Conservation (phyloP, 805 yeast genomes). For the Yarrowia osloensis region DNA sequence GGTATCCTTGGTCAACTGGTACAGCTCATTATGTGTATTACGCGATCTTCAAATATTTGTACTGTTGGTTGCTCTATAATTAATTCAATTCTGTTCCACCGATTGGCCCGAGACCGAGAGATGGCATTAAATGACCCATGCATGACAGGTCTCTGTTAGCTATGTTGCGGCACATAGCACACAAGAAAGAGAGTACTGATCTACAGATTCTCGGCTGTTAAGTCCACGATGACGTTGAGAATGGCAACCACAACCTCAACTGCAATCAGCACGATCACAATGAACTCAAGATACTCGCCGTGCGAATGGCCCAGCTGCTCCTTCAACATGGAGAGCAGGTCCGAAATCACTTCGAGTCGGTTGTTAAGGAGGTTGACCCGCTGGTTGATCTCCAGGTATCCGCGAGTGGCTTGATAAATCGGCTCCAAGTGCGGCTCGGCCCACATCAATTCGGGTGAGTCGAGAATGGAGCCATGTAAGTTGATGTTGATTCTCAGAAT, state of each 20-base stretch:
- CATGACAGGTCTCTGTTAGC: too few relatives aligned
- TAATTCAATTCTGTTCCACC: neutral
- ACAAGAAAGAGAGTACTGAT: neutral
- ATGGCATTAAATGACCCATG: neutral
- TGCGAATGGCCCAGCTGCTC: slow-evolving; percentile 96
- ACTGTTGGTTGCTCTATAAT: neutral
- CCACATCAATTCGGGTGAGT: slow-evolving; percentile 99
- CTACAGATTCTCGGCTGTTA: slow-evolving; percentile 36
- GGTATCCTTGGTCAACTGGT: too few relatives aligned
- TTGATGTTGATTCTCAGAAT: slow-evolving; percentile 58
- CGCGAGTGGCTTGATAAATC: slow-evolving; percentile 94
- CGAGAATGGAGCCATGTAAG: slow-evolving; percentile 64
- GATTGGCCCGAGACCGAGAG: neutral
- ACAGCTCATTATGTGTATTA: too few relatives aligned
- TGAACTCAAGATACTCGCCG: slow-evolving; percentile 83
- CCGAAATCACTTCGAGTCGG: slow-evolving; percentile 89
- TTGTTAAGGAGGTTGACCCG: slow-evolving; percentile 88
- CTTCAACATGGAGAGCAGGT: slow-evolving; percentile 90
- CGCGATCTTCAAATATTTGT: too few relatives aligned
- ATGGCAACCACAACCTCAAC: slow-evolving; percentile 89
- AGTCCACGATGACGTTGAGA: slow-evolving; percentile 60
- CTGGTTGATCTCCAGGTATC: slow-evolving; percentile 92
- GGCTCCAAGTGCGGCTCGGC: slow-evolving; percentile 98
- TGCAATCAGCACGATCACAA: slow-evolving; percentile 86
- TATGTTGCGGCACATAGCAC: too few relatives aligned